These are phyloP conservation scores for Blastobotrys indianensis DNA, from an alignment of 1,139 yeast species.

Conservation along the genomic window DNA sequence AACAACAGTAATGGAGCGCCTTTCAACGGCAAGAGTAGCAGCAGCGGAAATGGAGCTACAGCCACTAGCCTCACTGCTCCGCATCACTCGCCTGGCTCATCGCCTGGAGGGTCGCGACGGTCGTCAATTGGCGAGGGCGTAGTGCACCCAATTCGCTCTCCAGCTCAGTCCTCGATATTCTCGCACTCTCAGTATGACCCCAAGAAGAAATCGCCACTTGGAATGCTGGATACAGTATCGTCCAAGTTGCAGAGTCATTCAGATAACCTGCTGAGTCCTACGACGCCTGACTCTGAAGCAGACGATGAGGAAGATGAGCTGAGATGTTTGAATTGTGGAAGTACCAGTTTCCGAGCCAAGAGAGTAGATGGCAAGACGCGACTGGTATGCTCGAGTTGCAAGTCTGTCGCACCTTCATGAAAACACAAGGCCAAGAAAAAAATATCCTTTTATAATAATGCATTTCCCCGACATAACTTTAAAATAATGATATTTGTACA, in stretches of 20 bases:
- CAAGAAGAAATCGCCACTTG: too few species aligned
- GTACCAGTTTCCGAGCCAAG: constrained; percentile 19
- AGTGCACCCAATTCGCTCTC: constrained; percentile 4
- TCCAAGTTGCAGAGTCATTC: too few species aligned
- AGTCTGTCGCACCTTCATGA: constrained; percentile 1
- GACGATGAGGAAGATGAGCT: constrained; percentile 6
- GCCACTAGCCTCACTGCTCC: not conserved
- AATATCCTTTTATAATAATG: not conserved
- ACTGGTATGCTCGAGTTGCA: constrained; percentile 18
- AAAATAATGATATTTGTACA: not conserved
- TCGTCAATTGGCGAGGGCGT: constrained; percentile 4
- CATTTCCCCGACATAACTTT: not conserved
- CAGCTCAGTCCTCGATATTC: not conserved
- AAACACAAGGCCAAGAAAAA: not conserved
- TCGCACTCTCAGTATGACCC: constrained; percentile 1
- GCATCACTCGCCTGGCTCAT: constrained; percentile 4
- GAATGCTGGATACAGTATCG: too few species aligned
- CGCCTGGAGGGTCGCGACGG: constrained; percentile 9
- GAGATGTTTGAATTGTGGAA: constrained; percentile 16
- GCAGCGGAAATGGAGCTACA: not conserved
- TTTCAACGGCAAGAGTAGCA: not conserved
- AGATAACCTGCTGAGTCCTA: not conserved
- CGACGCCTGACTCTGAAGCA: not conserved
- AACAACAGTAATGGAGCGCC: not conserved
- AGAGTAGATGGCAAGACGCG: constrained; percentile 16